Percentiles rank a stretch among this genome's conserved stretches.
Conservation (phyloP, 2,329 filamentous ascomycete species). For the Simplicillium sp. region DNA sequence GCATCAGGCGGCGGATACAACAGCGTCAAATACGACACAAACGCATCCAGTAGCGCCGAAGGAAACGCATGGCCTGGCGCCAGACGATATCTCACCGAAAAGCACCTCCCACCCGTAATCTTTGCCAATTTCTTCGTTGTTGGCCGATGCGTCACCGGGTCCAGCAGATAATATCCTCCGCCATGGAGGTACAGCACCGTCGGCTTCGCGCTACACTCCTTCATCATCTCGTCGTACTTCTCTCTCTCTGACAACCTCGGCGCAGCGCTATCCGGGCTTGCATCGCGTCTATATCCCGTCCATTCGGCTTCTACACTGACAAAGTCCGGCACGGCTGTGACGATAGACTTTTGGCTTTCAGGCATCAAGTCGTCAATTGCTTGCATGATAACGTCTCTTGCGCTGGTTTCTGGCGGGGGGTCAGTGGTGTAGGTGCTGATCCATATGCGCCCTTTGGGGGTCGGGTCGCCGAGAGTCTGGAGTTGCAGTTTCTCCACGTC, state of each 20-base stretch:
- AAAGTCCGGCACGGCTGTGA: conserved; percentile 36
- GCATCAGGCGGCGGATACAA: conserved; percentile 55
- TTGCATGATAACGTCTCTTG: conserved; percentile 47
- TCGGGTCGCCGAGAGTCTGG: background rate
- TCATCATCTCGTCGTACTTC: conserved; percentile 7
- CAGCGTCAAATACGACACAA: conserved; percentile 56
- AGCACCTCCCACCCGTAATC: background rate
- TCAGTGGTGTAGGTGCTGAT: conserved; percentile 61
- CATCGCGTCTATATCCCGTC: conserved; percentile 58
- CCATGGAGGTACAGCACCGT: conserved; percentile 17
- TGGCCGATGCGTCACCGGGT: conserved; percentile 3
- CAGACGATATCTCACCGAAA: conserved; percentile 30
- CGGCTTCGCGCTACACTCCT: conserved; percentile 57
- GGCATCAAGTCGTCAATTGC: conserved; percentile 32
- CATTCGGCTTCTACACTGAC: conserved; percentile 61
- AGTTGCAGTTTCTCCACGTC: conserved; percentile 51
- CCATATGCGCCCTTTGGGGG: conserved; percentile 28
- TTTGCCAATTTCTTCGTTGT: conserved; percentile 1
- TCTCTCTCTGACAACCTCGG: conserved; percentile 1
- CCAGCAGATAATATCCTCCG: conserved; percentile 4
- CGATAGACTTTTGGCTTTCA: conserved; percentile 6
- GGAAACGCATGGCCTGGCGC: conserved; percentile 62
- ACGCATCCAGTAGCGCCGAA: conserved; percentile 54
- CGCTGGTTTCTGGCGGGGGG: conserved; percentile 43
- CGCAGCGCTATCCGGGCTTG: conserved; percentile 49